These are phyloP conservation scores for Phytophthora pisi DNA, from an alignment of 352 stramenopile species.

Conservation along the genomic window DNA sequence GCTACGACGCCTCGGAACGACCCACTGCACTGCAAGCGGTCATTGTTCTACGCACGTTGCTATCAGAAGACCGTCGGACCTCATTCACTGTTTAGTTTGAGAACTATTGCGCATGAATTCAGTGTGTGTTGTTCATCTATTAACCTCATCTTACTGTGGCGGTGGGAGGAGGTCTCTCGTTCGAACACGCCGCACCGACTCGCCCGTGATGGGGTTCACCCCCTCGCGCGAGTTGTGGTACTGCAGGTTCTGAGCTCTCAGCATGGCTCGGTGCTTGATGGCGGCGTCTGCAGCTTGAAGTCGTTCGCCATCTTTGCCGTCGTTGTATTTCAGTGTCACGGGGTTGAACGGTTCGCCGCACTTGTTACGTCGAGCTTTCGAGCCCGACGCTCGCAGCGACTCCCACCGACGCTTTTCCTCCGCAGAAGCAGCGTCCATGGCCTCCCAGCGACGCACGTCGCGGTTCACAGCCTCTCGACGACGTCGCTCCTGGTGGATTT, in stretches of 20 bases:
- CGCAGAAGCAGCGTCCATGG: conserved; percentile 69
- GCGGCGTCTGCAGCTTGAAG: conserved; percentile 68
- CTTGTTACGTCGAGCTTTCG: conserved; percentile 89
- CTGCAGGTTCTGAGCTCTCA: conserved; percentile 83
- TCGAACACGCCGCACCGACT: conserved; percentile 53
- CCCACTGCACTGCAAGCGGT: conserved; percentile 51
- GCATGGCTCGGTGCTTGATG: conserved; percentile 76
- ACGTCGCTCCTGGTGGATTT: conserved; percentile 70
- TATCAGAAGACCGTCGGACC: conserved; percentile 14
- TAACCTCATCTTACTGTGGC: conserved; percentile 16
- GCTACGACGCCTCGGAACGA: conserved; percentile 38
- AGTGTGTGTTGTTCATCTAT: not conserved
- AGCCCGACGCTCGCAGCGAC: conserved; percentile 61
- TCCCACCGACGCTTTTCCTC: conserved; percentile 78
- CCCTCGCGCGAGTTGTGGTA: conserved; percentile 80
- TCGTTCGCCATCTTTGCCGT: conserved; percentile 79
- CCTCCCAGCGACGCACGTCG: conserved; percentile 86
- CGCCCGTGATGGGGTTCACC: conserved; percentile 89
- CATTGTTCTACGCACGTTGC: conserved; percentile 44
- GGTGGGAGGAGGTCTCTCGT: conserved; percentile 60
- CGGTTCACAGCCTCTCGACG: conserved; percentile 64
- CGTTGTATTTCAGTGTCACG: conserved; percentile 89
- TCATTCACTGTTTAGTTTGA: conserved; percentile 18
- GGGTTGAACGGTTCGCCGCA: conserved; percentile 87
- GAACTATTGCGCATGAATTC: not conserved